These are phyloP conservation scores for Penicillium sclerotigenum DNA, from an alignment of 2,329 filamentous ascomycete species.

Conservation along the genomic window DNA sequence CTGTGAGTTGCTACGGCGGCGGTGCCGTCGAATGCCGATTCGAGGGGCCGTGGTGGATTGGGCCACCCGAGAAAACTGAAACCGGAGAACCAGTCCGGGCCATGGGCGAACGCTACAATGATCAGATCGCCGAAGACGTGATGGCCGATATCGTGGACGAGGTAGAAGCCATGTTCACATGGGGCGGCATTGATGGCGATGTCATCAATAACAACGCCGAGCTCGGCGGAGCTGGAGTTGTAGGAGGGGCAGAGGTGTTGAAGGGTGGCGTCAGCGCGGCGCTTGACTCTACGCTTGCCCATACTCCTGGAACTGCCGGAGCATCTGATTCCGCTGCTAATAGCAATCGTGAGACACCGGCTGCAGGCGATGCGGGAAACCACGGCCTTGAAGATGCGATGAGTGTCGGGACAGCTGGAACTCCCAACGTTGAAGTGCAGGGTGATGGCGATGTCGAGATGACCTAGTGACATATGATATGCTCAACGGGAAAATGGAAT, in stretches of 20 bases:
- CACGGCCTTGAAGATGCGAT: conserved; percentile 23
- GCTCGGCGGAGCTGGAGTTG: conserved; percentile 25
- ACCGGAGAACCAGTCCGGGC: conserved; percentile 51
- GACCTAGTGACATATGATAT: conserved; percentile 12
- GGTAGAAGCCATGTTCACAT: conserved; percentile 72
- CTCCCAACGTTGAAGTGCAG: conserved; percentile 18
- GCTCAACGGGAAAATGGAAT: background rate
- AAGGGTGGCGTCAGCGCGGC: conserved; percentile 33
- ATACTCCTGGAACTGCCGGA: conserved; percentile 12
- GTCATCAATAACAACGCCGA: conserved; percentile 28
- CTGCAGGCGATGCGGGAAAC: conserved; percentile 16
- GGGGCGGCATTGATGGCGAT: conserved; percentile 38
- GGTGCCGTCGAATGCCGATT: conserved; percentile 93
- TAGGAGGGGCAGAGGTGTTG: conserved; percentile 33
- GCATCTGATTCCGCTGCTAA: conserved; percentile 23
- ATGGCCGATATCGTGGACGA: conserved; percentile 93
- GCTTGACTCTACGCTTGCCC: conserved; percentile 26
- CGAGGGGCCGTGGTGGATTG: conserved; percentile 87
- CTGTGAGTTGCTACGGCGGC: conserved; percentile 85
- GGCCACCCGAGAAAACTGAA: conserved; percentile 59
- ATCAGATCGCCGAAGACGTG: conserved; percentile 93
- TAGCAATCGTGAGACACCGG: conserved; percentile 20
- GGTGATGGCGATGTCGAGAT: conserved; percentile 33
- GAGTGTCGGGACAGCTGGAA: conserved; percentile 23
- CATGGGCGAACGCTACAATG: conserved; percentile 75